Evolutionary conservation across 2,329 filamentous ascomycete genomes (phyloP).

Genomic region (Cercospora berteroae): DNA sequence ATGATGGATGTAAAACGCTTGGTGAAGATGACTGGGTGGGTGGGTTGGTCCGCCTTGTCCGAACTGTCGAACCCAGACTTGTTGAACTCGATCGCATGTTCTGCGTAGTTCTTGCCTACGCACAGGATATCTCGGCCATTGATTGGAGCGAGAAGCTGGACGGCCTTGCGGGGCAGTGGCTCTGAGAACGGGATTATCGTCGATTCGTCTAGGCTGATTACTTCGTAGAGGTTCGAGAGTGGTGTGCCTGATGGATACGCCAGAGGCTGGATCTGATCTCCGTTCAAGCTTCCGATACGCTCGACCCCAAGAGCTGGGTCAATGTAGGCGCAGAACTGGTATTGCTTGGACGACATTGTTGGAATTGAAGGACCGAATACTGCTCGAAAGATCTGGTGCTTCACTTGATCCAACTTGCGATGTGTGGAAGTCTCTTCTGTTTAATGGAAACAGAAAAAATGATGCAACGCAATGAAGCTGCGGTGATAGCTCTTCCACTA

Average conservation of each 20-base stretch:
- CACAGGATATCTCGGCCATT: conserved; percentile 53
- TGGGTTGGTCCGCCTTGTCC: conserved; percentile 54
- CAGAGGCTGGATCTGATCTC: conserved; percentile 45
- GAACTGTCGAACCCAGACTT: conserved; percentile 55
- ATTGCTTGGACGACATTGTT: background rate
- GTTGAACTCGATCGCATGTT: conserved; percentile 60
- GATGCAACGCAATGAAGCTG: background rate
- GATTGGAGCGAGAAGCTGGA: conserved; percentile 50
- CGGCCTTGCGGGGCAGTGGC: conserved; percentile 36
- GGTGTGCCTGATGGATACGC: conserved; percentile 49
- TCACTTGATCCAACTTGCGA: background rate
- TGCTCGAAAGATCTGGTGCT: background rate
- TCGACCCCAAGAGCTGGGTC: background rate
- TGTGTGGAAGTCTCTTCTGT: background rate
- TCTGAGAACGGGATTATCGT: conserved; percentile 41
- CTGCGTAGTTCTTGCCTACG: conserved; percentile 58
- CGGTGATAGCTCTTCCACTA: background rate
- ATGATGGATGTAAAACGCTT: conserved; percentile 56
- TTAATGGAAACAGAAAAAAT: background rate
- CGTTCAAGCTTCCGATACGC: conserved; percentile 17
- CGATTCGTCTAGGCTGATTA: conserved; percentile 49
- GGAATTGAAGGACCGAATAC: too few relatives aligned
- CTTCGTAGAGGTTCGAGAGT: conserved; percentile 50
- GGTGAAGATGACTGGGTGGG: conserved; percentile 57
- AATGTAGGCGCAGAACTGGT: background rate